A percentile compares a stretch with the other conserved stretches of the same genome.
phyloP scores from a whole-genome alignment of 192 early-diverging fungal species.

The Rhizophlyctis rosea region DNA sequence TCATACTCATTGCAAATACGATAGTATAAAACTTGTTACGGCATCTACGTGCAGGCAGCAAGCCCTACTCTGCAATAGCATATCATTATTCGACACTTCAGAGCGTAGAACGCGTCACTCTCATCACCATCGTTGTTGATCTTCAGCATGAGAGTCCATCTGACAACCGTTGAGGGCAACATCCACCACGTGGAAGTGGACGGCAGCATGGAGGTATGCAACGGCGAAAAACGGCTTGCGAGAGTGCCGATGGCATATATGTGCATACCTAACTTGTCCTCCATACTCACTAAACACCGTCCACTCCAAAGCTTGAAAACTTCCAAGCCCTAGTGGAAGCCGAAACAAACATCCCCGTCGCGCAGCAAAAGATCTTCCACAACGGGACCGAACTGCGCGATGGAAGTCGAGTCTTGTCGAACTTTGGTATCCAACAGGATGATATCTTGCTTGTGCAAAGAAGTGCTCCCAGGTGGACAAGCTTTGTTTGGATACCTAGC shows the following conservation, averaged over 20 bases:
- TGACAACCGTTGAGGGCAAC: conserved; percentile 58
- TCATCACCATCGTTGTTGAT: too few species aligned
- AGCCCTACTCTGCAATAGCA: too few species aligned
- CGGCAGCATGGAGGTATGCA: conserved; percentile 24
- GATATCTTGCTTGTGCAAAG: conserved; percentile 69
- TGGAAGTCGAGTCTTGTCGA: conserved; percentile 59
- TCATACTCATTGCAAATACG: too few species aligned
- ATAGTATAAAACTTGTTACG: too few species aligned
- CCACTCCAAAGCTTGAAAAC: conserved; percentile 33
- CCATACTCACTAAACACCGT: too few species aligned
- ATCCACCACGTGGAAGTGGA: conserved; percentile 46
- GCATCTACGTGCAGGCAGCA: too few species aligned
- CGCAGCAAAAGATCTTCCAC: conserved; percentile 61
- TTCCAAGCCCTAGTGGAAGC: conserved; percentile 81
- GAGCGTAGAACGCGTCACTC: too few species aligned
- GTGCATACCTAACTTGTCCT: not conserved
- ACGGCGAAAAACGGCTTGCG: not conserved
- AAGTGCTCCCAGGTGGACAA: conserved; percentile 9
- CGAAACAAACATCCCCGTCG: conserved; percentile 68
- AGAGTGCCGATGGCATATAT: not conserved
- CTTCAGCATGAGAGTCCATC: conserved; percentile 62
- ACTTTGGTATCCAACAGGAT: conserved; percentile 64
- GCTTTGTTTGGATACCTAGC: conserved; percentile 6
- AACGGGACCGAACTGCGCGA: conserved; percentile 64
- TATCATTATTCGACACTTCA: too few species aligned